phyloP scores from a whole-genome alignment of 1,284 basidiomycete species.

The Ustilago crameri region DNA sequence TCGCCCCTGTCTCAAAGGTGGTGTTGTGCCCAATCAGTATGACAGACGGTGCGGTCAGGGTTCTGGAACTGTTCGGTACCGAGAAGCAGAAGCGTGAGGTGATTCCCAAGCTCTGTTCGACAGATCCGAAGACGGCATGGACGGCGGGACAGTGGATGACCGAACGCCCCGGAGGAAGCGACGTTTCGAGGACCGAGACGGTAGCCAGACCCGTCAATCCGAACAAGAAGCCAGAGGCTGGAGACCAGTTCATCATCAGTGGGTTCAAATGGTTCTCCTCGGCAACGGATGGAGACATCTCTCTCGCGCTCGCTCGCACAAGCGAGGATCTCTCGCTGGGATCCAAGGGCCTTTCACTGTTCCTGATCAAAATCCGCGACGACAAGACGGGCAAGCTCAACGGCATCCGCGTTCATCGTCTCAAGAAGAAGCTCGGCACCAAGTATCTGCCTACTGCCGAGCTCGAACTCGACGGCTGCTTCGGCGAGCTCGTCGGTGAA shows the following conservation, averaged over 20 bases:
- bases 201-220: slow-evolving; percentile 70
- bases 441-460: slow-evolving; percentile 81
- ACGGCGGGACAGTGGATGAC: slow-evolving; percentile 78
- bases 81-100: slow-evolving; percentile 74
- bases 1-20: slow-evolving; percentile 42
- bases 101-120: slow-evolving; percentile 73
- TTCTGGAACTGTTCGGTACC: slow-evolving; percentile 77
- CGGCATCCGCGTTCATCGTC: slow-evolving; percentile 77
- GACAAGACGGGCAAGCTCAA: slow-evolving; percentile 71
- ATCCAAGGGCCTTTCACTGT: slow-evolving; percentile 75
- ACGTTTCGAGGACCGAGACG: slow-evolving; percentile 81
- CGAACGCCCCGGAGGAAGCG: slow-evolving; percentile 80
- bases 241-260: slow-evolving; percentile 38
- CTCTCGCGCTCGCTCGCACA: slow-evolving; percentile 79
- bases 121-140: slow-evolving; percentile 75
- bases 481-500: slow-evolving; percentile 76
- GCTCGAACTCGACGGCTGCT: slow-evolving; percentile 75
- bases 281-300: slow-evolving; percentile 79
- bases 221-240: slow-evolving; percentile 69
- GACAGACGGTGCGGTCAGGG: slow-evolving; percentile 80
- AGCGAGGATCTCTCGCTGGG: slow-evolving; percentile 26
- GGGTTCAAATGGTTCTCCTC: slow-evolving; percentile 77
- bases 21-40: slow-evolving; percentile 72
- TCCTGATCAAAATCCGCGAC: slow-evolving; percentile 40
- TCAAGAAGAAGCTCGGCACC: slow-evolving; percentile 82